These are phyloP conservation scores for Didymellaceae sp. DNA, from an alignment of 2,329 filamentous ascomycete species.

Conservation along the genomic window DNA sequence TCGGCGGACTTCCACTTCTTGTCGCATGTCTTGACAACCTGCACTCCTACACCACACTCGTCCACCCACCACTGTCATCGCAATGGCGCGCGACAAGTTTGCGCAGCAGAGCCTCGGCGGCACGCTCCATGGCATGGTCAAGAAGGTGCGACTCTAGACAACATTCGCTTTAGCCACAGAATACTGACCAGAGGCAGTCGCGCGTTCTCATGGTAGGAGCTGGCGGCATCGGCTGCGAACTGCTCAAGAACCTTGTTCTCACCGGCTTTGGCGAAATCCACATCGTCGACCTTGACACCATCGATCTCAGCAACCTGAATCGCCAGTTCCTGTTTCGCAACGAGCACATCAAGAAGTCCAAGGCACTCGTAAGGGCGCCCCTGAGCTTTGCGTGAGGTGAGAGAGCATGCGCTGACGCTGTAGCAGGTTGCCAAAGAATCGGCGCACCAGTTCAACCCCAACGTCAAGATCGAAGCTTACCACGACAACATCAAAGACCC, in stretches of 20 bases:
- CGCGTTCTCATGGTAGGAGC: slow-evolving; percentile 93
- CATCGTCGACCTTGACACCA: slow-evolving; percentile 96
- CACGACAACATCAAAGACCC: slow-evolving; percentile 94
- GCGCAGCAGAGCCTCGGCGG: slow-evolving; percentile 67
- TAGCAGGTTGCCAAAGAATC: slow-evolving; percentile 86
- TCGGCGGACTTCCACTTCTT: slow-evolving; percentile 11
- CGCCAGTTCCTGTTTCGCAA: slow-evolving; percentile 96
- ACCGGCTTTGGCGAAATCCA: slow-evolving; percentile 92
- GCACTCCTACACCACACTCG: slow-evolving; percentile 16
- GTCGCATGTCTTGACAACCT: slow-evolving; percentile 29
- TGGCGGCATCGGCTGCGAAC: slow-evolving; percentile 95
- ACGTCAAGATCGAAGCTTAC: slow-evolving; percentile 83
- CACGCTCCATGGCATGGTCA: slow-evolving; percentile 70
- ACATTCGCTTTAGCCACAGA: neutral
- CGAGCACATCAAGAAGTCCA: slow-evolving; percentile 97
- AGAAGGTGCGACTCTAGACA: slow-evolving; percentile 59
- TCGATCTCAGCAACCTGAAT: slow-evolving; percentile 96
- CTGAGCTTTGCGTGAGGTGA: neutral
- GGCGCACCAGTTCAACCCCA: slow-evolving; percentile 87
- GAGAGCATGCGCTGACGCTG: slow-evolving; percentile 27
- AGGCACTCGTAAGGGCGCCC: slow-evolving; percentile 73
- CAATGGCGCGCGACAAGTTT: slow-evolving; percentile 57
- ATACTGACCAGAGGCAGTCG: slow-evolving; percentile 62
- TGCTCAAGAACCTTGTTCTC: slow-evolving; percentile 94
- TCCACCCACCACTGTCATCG: slow-evolving; percentile 20